Percentiles rank a stretch among this genome's conserved stretches.
Conservation (phyloP, 2,329 filamentous ascomycete species). For the Penicillium sp. region DNA sequence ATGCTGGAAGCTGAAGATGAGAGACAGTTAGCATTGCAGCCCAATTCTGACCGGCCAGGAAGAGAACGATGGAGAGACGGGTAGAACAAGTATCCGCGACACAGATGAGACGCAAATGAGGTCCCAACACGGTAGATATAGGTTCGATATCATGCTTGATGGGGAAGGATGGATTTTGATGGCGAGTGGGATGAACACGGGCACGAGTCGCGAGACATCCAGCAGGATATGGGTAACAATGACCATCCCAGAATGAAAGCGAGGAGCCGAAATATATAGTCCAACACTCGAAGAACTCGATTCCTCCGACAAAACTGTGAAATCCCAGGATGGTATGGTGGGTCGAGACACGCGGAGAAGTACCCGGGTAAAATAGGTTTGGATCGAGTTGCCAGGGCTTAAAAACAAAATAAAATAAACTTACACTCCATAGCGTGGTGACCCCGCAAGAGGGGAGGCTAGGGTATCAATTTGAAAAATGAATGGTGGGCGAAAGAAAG, state of each 20-base stretch:
- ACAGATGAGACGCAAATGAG: constrained; percentile 29
- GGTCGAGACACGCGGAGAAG: constrained; percentile 46
- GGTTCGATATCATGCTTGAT: constrained; percentile 40
- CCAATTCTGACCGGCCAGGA: constrained; percentile 25
- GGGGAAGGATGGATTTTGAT: constrained; percentile 42
- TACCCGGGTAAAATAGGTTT: constrained; percentile 40
- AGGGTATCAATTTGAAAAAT: constrained; percentile 39
- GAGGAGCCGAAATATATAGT: constrained; percentile 20
- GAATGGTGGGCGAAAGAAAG: constrained; percentile 29
- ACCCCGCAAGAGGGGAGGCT: constrained; percentile 47
- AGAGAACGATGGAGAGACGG: constrained; percentile 23
- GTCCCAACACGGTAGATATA: constrained; percentile 28
- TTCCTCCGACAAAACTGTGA: constrained; percentile 21
- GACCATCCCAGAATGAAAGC: constrained; percentile 24
- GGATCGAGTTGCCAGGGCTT: constrained; percentile 34
- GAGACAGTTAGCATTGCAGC: constrained; percentile 48
- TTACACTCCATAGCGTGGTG: constrained; percentile 64
- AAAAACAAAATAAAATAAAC: constrained; percentile 46
- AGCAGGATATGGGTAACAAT: constrained; percentile 25
- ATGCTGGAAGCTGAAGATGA: constrained; percentile 47
- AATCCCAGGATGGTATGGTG: constrained; percentile 37
- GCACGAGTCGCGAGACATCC: constrained; percentile 29
- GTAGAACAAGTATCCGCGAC: constrained; percentile 41
- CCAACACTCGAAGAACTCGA: constrained; percentile 18
- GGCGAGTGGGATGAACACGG: constrained; percentile 41